Evolutionary conservation across 768 basidiomycete genomes (phyloP).

Genomic region (Tulasnella sp.): DNA sequence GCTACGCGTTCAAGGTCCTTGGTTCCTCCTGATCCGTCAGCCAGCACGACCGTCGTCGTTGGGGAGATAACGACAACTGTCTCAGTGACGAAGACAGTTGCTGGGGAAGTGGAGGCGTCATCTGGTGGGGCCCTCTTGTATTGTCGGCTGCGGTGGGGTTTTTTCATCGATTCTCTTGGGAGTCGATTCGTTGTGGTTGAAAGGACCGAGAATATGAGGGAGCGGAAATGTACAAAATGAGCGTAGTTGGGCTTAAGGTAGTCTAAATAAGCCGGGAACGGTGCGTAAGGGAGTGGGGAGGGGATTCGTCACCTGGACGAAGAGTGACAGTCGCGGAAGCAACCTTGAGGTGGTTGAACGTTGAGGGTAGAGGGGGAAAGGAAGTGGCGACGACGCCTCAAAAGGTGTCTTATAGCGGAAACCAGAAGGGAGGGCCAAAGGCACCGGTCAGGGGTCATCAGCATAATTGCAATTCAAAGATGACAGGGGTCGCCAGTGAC

Average conservation of each 20-base stretch:
- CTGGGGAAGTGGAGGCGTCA: background rate
- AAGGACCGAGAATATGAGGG: background rate
- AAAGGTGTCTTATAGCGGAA: background rate
- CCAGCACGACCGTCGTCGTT: background rate
- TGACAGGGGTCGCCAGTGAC: slow-evolving; percentile 9
- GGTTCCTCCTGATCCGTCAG: background rate
- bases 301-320: background rate
- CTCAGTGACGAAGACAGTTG: background rate
- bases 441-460: slow-evolving; percentile 10
- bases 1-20: background rate
- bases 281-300: slow-evolving; percentile 3
- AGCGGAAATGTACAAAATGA: slow-evolving; percentile 6
- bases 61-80: background rate
- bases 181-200: background rate
- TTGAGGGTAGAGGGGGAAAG: slow-evolving; percentile 5
- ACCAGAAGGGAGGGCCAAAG: background rate
- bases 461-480: slow-evolving; percentile 6
- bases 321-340: background rate
- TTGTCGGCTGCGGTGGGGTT: background rate
- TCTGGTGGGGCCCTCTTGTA: background rate
- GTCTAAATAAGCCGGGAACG: background rate
- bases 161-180: background rate
- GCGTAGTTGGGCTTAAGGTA: background rate
- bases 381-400: slow-evolving; percentile 3
- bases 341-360: background rate